A percentile compares a stretch with the other conserved stretches of the same genome.
Conservation (phyloP, 2,329 filamentous ascomycete genomes). For the Colletotrichum sp. region DNA sequence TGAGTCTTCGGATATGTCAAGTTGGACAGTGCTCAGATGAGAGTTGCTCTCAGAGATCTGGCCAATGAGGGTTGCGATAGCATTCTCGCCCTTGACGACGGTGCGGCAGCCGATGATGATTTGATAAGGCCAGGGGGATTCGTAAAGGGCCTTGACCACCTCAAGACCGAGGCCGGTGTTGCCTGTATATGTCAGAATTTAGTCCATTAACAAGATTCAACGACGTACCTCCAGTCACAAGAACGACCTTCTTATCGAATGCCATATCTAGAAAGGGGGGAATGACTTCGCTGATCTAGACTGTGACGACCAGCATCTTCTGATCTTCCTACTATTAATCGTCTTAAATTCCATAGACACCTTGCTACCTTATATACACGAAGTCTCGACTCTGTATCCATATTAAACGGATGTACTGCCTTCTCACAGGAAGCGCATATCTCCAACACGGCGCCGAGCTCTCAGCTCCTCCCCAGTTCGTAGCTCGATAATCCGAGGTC, state of each 20-base stretch:
- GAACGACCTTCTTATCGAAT: neutral
- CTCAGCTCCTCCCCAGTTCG: neutral
- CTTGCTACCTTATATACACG: neutral
- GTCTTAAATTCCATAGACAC: neutral
- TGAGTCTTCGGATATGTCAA: slow-evolving; percentile 13
- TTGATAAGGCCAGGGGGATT: slow-evolving; percentile 21
- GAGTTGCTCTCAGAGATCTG: neutral
- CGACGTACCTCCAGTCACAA: neutral
- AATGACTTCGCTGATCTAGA: neutral
- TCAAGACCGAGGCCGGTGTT: slow-evolving; percentile 30
- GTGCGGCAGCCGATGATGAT: slow-evolving; percentile 29
- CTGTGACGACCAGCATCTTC: neutral
- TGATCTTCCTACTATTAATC: neutral
- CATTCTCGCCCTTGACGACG: slow-evolving; percentile 24
- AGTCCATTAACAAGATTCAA: neutral
- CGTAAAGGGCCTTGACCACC: slow-evolving; percentile 23
- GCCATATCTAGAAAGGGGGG: neutral
- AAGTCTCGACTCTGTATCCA: fast-evolving
- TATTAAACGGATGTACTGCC: too few species aligned
- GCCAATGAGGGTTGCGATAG: neutral
- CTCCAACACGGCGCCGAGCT: neutral
- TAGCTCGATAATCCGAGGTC: neutral
- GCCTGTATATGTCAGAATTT: neutral
- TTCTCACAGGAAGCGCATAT: neutral
- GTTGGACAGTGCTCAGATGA: slow-evolving; percentile 4